Evolutionary conservation across 2,329 filamentous ascomycete genomes (phyloP), one percentile per base, ranked within the genome.

Genomic region (Paracoccidioides lutzii): DNA sequence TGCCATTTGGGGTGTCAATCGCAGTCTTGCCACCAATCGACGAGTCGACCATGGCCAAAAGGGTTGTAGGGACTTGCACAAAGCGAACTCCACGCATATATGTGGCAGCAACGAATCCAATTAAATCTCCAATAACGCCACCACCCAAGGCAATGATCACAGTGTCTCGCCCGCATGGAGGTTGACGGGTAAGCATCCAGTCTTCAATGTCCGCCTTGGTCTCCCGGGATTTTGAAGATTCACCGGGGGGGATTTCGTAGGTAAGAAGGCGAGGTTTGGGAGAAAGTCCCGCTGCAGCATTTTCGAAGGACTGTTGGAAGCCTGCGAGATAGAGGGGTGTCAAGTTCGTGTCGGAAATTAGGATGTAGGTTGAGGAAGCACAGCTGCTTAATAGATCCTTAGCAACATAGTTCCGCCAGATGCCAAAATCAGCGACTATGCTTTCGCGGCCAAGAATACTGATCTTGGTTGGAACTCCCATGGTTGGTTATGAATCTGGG

Each of bases 1-100:
- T 98, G 58, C 93, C 93, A 69, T 90, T 81, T 6, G 91, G 90
- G 0, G 89, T 95, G 68, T 98, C 93, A 70, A 98, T 97, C 56
- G 93, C 93, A 8, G 93, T 98, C 78, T 98, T 98, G 60, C 93
- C 93, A 59, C 93, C 93, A 67, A 98, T 97, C 41, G 90, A 95
- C 48, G 91, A 97, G 73, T 98, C 93, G 44, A 98, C 93, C 93
- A 98, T 98, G 60, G 93, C 83, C 54, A 98, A 78, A 56, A 98
- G 77, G 0, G 90, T 95, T 8, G 93, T 98, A 1, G 93, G 93
- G 49, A 98, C 90, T 73, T 98, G 93, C 44, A 96, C 90, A 69
- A 95, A 95, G 62, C 88, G 88, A 59, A 98, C 85, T 55, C 93
- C 93, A 63, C 93, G 85, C 93, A 98, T 98, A 74, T 97, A 98